Conservation (phyloP, 495 filamentous ascomycete genomes). For the Rostrohypoxylon terebratum region DNA sequence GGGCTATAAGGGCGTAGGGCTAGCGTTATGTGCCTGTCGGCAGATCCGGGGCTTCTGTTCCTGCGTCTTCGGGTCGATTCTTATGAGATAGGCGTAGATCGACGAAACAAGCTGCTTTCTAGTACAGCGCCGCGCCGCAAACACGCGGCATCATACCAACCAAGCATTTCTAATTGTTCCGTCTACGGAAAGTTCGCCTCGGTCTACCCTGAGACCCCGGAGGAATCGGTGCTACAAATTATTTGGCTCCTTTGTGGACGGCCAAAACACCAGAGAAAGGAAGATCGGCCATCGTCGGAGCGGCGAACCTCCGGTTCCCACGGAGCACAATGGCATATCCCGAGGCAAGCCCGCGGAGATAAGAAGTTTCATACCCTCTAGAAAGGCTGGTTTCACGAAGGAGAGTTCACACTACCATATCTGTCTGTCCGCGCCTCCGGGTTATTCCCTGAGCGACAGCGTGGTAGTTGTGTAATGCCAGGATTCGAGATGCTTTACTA, state of each 20-base stretch:
- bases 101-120: conserved; percentile 5
- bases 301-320: not conserved
- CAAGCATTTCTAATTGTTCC: not conserved
- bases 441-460: not conserved
- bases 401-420: not conserved
- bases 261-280: not conserved
- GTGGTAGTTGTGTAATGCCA: not conserved
- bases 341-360: conserved; percentile 3
- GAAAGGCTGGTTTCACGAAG: not conserved
- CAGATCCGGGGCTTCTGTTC: not conserved
- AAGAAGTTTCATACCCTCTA: not conserved
- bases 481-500: not conserved
- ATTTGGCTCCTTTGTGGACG: not conserved
- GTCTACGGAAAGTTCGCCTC: not conserved
- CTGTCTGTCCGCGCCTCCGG: conserved; percentile 10
- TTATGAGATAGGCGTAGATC: conserved; percentile 4
- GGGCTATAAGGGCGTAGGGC: conserved; percentile 8
- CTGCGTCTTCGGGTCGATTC: conserved; percentile 2
- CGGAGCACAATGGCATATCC: not conserved
- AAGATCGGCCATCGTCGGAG: not conserved
- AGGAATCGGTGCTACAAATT: not conserved
- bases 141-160: not conserved
- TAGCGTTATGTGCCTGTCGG: not conserved
- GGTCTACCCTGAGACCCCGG: not conserved
- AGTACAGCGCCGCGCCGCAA: not conserved